Conservation (phyloP, 73 alveolate genomes). For the Paramecium primaurelia region DNA sequence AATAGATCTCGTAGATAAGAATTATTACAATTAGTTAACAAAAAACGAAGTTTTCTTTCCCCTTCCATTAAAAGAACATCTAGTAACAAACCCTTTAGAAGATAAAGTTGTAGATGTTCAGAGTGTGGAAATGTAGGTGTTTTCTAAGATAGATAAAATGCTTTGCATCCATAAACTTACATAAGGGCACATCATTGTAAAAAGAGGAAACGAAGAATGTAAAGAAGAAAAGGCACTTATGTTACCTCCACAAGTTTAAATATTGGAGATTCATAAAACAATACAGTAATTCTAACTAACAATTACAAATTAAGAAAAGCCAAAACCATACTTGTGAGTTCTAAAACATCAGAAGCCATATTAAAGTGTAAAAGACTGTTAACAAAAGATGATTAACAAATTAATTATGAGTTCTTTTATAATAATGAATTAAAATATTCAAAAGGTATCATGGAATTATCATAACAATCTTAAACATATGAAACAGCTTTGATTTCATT, state of each 20-base stretch:
- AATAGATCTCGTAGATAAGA: conserved; percentile 16
- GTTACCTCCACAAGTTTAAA: background rate
- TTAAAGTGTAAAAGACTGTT: background rate
- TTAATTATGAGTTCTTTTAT: background rate
- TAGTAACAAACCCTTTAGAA: background rate
- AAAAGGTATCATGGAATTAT: background rate
- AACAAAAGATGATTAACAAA: background rate
- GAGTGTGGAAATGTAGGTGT: background rate
- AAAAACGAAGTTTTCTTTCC: background rate
- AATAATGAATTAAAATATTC: background rate
- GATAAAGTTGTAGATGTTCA: background rate
- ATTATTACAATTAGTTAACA: background rate
- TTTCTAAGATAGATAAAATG: background rate
- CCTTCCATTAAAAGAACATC: background rate
- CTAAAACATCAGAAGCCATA: background rate
- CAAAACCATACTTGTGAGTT: background rate
- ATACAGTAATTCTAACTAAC: background rate
- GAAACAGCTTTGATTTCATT: background rate
- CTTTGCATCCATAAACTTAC: background rate
- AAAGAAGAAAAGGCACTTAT: background rate
- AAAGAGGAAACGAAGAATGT: conserved; percentile 18
- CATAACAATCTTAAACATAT: background rate
- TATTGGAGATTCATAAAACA: background rate
- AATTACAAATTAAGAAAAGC: background rate
- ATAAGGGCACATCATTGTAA: conserved; percentile 11